A percentile compares a stretch with the other conserved stretches of the same genome.
Evolutionary conservation across 768 basidiomycete species (phyloP).

Genomic region (Polyporus arcularius): DNA sequence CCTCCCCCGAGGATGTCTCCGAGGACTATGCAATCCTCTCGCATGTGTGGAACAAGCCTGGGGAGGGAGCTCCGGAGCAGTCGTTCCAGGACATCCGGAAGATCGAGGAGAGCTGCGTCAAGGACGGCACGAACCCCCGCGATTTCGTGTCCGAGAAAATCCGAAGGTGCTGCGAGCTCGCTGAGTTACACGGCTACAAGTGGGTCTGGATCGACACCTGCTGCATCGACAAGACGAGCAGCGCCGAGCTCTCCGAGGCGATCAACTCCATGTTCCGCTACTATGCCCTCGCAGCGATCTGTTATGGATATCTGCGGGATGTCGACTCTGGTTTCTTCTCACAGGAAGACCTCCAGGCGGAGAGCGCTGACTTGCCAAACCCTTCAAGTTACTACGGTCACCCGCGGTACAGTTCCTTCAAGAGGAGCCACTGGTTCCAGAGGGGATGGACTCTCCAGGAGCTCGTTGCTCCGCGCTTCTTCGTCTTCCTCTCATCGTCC

Average conservation of each 20-base stretch:
- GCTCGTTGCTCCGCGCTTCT: not conserved
- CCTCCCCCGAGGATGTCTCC: not conserved
- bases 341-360: not conserved
- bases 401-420: not conserved
- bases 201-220: slow-evolving; percentile 18
- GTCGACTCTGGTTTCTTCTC: not conserved
- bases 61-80: not conserved
- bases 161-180: not conserved
- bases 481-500: not conserved
- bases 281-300: not conserved
- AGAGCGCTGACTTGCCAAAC: not conserved
- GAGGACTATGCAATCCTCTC: slow-evolving; percentile 12
- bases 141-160: not conserved
- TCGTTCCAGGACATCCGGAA: slow-evolving; percentile 2
- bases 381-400: no score
- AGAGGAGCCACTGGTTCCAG: not conserved
- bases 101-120: not conserved
- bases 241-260: slow-evolving; percentile 12
- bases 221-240: slow-evolving; percentile 19
- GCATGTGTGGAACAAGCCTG: slow-evolving; percentile 1
- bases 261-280: slow-evolving; percentile 14
- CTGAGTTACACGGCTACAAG: not conserved
- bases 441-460: not conserved
- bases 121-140: not conserved
- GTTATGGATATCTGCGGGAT: slow-evolving; percentile 8